These are phyloP conservation scores for Ziziphus jujuba DNA, from an alignment of 306 rosid species.

Conservation along the genomic window DNA sequence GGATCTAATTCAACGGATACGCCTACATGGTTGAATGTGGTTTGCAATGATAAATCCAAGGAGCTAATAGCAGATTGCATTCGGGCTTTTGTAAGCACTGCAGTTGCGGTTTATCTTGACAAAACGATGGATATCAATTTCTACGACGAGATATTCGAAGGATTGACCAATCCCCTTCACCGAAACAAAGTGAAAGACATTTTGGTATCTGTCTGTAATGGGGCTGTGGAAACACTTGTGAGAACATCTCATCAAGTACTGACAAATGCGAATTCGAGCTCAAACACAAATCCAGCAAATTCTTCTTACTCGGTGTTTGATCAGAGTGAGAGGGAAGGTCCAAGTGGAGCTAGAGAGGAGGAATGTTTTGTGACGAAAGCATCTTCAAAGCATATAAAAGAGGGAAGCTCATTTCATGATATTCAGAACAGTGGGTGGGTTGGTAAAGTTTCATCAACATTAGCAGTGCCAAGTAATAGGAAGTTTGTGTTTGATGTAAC, in stretches of 20 bases:
- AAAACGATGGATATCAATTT: conserved; percentile 77
- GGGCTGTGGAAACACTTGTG: conserved; percentile 84
- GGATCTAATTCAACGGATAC: conserved; percentile 35
- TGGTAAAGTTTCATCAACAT: conserved; percentile 63
- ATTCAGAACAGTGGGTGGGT: conserved; percentile 54
- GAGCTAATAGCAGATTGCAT: conserved; percentile 57
- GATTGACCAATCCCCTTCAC: conserved; percentile 78
- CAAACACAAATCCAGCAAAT: conserved; percentile 17
- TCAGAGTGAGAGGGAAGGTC: conserved; percentile 25
- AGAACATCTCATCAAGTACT: conserved; percentile 80
- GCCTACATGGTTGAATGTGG: conserved; percentile 53
- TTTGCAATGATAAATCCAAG: conserved; percentile 51
- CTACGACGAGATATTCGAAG: conserved; percentile 67
- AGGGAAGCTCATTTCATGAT: conserved; percentile 27
- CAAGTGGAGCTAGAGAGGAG: conserved; percentile 19
- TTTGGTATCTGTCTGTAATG: conserved; percentile 70
- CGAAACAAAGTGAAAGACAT: conserved; percentile 56
- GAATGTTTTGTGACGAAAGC: conserved; percentile 32
- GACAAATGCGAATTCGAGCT: conserved; percentile 32
- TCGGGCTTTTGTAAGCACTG: conserved; percentile 77
- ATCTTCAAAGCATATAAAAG: conserved; percentile 28
- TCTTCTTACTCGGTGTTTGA: conserved; percentile 29
- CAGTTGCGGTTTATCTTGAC: conserved; percentile 78
- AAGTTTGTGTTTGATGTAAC: conserved; percentile 81
- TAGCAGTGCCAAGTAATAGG: conserved; percentile 71